These are phyloP conservation scores for Xylaria sp. DNA, from an alignment of 2,329 filamentous ascomycete species.

Conservation along the genomic window DNA sequence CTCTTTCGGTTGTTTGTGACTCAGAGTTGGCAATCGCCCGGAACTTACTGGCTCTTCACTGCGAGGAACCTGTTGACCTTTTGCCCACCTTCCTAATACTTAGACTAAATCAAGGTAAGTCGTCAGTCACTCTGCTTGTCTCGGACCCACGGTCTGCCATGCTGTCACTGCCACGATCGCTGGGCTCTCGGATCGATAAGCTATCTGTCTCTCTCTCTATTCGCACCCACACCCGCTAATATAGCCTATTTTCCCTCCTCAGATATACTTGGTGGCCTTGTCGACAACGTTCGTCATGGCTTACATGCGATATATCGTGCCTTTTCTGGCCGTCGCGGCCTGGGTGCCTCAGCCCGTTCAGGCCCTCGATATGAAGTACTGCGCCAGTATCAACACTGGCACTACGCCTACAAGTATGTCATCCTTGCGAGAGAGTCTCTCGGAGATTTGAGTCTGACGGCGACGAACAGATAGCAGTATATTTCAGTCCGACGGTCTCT, in stretches of 20 bases:
- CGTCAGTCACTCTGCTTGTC: neutral
- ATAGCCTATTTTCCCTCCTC: neutral
- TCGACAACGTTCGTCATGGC: constrained; percentile 20
- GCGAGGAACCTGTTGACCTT: neutral
- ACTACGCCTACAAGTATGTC: constrained; percentile 39
- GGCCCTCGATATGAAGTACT: constrained; percentile 37
- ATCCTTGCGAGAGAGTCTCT: constrained; percentile 19
- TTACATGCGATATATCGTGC: constrained; percentile 18
- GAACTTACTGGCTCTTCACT: constrained; percentile 3
- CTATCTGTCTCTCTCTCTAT: neutral
- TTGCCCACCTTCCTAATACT: neutral
- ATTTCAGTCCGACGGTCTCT: constrained; percentile 66
- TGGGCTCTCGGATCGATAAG: neutral
- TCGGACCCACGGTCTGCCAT: neutral
- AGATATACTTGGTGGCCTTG: neutral
- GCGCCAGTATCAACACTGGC: constrained; percentile 44
- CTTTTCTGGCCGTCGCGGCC: constrained; percentile 23
- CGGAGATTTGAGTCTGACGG: constrained; percentile 18
- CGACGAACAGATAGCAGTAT: constrained; percentile 44
- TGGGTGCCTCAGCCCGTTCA: constrained; percentile 24
- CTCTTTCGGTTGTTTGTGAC: constrained; percentile 19
- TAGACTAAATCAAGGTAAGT: constrained; percentile 8
- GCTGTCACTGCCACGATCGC: neutral
- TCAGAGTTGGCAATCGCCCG: constrained; percentile 9
- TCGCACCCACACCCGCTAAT: constrained; percentile 5